phyloP scores from a whole-genome alignment of 345 rosid species.

The Schrenkiella parvula region DNA sequence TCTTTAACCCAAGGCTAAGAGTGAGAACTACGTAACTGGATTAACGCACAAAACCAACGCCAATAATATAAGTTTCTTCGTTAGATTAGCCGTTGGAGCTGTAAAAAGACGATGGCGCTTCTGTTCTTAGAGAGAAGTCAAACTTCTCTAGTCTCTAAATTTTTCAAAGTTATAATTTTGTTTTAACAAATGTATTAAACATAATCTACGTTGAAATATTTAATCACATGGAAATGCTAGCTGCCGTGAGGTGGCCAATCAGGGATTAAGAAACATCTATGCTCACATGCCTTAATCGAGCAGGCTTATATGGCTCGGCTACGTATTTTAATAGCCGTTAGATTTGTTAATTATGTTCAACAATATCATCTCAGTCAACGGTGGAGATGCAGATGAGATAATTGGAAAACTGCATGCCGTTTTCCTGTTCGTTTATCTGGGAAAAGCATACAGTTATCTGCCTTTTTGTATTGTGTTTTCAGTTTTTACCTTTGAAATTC shows the following conservation, averaged over 20 bases:
- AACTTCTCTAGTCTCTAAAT: too few species aligned
- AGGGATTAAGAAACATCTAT: neutral
- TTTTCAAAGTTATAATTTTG: neutral
- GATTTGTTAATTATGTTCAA: neutral
- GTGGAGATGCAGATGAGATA: neutral
- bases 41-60: too few species aligned
- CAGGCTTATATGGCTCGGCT: conserved; percentile 1
- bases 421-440: neutral
- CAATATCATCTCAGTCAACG: neutral
- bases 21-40: too few species aligned
- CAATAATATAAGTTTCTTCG: too few species aligned
- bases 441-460: neutral
- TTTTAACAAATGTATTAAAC: neutral
- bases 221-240: neutral
- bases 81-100: too few species aligned
- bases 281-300: neutral
- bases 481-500: neutral
- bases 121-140: too few species aligned
- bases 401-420: neutral
- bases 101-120: too few species aligned
- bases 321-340: neutral
- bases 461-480: neutral
- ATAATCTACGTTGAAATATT: neutral
- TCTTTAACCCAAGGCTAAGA: too few species aligned
- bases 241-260: neutral